These are phyloP conservation scores for Calonectria henricotiae DNA, from an alignment of 2,329 filamentous ascomycete genomes.

Conservation along the genomic window DNA sequence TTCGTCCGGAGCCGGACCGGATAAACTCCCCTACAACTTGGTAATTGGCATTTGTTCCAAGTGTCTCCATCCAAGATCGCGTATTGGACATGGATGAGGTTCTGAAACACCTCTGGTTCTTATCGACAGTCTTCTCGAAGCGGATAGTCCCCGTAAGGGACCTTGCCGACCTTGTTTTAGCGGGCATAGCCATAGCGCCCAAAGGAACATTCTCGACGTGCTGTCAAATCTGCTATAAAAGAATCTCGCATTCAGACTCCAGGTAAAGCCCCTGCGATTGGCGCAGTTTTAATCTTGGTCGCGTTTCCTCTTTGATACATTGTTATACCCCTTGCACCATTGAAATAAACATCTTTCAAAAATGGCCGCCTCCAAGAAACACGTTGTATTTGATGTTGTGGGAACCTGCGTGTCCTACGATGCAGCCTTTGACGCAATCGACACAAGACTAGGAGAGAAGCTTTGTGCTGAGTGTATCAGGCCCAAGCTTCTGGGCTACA, in stretches of 20 bases:
- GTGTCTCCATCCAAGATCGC: neutral
- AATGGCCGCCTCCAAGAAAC: conserved; percentile 54
- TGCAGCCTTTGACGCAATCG: conserved; percentile 61
- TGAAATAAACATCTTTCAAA: neutral
- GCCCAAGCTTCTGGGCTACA: conserved; percentile 62
- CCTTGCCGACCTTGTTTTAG: neutral
- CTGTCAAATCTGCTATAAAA: conserved; percentile 3
- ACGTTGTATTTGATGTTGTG: conserved; percentile 69
- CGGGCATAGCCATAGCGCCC: neutral
- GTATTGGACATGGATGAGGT: neutral
- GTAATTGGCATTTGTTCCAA: neutral
- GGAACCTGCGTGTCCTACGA: conserved; percentile 68
- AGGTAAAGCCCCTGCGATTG: neutral
- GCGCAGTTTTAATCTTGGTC: neutral
- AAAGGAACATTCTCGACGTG: neutral
- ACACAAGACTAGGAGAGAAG: conserved; percentile 60
- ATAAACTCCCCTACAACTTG: neutral
- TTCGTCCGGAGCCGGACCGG: conserved; percentile 9
- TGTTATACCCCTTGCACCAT: neutral
- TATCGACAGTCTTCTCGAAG: neutral
- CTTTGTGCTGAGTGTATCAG: conserved; percentile 60
- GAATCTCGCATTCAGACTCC: neutral
- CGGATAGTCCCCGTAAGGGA: neutral
- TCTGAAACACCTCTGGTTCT: neutral
- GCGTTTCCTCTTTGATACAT: neutral